Conservation (phyloP, 164 flowering plant species). For the Pachysandra terminalis region DNA sequence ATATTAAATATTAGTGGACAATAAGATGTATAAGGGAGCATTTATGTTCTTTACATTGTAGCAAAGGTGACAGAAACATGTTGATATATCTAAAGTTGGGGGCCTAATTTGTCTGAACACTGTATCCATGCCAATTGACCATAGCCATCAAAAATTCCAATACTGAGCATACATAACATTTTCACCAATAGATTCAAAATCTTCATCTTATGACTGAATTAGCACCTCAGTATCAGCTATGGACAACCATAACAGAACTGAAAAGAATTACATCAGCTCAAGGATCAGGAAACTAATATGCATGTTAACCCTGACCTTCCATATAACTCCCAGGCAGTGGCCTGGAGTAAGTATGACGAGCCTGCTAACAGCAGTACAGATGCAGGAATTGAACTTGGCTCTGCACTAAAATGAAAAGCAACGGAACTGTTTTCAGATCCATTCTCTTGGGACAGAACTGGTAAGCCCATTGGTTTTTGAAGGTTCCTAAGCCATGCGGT, state of each 20-base stretch:
- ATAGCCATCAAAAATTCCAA: no score
- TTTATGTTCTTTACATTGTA: no score
- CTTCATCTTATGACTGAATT: neutral
- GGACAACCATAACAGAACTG: neutral
- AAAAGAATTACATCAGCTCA: neutral
- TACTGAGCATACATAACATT: no score
- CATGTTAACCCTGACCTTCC: conserved; percentile 57
- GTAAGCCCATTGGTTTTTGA: conserved; percentile 47
- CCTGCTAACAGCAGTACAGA: conserved; percentile 73
- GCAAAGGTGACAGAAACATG: no score
- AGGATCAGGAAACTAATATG: no score
- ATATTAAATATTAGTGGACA: no score
- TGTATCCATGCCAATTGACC: no score
- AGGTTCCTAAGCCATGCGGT: conserved; percentile 81
- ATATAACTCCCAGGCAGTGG: conserved; percentile 89
- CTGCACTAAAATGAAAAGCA: conserved; percentile 53
- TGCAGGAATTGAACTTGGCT: conserved; percentile 74
- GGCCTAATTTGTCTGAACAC: no score
- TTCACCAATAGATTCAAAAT: neutral
- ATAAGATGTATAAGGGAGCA: no score
- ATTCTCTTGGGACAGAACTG: conserved; percentile 49
- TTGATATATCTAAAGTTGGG: no score
- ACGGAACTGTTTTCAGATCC: conserved; percentile 30
- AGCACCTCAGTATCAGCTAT: neutral
- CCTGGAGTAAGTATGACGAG: conserved; percentile 78